phyloP scores from a whole-genome alignment of 1,139 yeast genomes.

The Geotrichum phurueaensis region DNA sequence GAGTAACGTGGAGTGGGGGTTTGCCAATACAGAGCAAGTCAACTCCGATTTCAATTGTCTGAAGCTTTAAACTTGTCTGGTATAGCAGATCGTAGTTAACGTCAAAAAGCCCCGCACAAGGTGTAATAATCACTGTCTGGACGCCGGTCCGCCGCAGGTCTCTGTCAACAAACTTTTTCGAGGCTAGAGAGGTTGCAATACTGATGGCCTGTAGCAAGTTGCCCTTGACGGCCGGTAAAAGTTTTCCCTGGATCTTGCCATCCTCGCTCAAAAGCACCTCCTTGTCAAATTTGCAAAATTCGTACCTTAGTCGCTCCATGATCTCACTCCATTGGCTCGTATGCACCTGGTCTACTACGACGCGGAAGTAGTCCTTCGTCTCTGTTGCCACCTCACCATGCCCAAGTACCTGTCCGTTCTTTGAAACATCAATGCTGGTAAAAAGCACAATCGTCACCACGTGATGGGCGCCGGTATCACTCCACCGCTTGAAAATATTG shows the following conservation, averaged over 20 bases:
- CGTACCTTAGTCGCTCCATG: slow-evolving; percentile 78
- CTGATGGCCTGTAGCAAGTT: slow-evolving; percentile 82
- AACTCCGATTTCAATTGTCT: slow-evolving; percentile 74
- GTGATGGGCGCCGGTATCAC: slow-evolving; percentile 79
- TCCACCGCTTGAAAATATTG: slow-evolving; percentile 80
- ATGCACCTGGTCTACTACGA: slow-evolving; percentile 90
- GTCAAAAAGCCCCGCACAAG: slow-evolving; percentile 90
- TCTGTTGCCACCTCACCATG: slow-evolving; percentile 69
- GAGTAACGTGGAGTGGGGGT: slow-evolving; percentile 88
- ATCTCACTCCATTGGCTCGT: slow-evolving; percentile 80
- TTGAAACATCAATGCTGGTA: slow-evolving; percentile 66
- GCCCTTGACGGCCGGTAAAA: slow-evolving; percentile 83
- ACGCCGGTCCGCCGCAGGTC: slow-evolving; percentile 81
- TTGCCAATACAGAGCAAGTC: slow-evolving; percentile 84
- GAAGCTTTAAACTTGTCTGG: slow-evolving; percentile 67
- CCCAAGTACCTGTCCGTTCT: slow-evolving; percentile 19
- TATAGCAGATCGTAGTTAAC: slow-evolving; percentile 74
- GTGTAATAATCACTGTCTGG: slow-evolving; percentile 78
- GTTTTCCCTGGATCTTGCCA: slow-evolving; percentile 35
- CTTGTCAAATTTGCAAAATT: slow-evolving; percentile 73
- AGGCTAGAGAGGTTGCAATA: slow-evolving; percentile 68
- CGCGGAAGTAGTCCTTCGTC: slow-evolving; percentile 75
- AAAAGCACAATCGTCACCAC: slow-evolving; percentile 86
- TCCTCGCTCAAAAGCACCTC: slow-evolving; percentile 54
- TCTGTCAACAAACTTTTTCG: slow-evolving; percentile 77